These are phyloP conservation scores for Chenopodium berlandieri DNA, from an alignment of 148 eudicot genomes.

Conservation along the genomic window DNA sequence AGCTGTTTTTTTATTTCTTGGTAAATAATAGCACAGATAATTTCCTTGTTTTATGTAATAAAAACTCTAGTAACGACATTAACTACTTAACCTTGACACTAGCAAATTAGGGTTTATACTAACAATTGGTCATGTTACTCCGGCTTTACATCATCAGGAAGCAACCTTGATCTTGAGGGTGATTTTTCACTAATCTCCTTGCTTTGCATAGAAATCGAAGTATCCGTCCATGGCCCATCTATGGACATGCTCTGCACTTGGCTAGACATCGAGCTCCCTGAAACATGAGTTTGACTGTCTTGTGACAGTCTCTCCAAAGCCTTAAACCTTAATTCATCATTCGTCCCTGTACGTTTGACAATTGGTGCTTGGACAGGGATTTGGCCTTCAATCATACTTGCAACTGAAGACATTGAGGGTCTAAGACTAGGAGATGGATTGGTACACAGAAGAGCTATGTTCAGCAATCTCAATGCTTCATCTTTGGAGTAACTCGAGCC, in stretches of 20 bases:
- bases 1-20: too few species aligned
- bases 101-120: too few species aligned
- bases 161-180: conserved; percentile 26
- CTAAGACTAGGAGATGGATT: conserved; percentile 71
- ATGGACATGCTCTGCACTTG: conserved; percentile 38
- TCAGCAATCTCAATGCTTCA: conserved; percentile 53
- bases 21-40: too few species aligned
- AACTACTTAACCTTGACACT: too few species aligned
- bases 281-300: conserved; percentile 39
- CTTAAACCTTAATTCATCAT: conserved; percentile 45
- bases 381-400: conserved; percentile 63
- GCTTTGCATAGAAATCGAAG: conserved; percentile 36
- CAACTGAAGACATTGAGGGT: conserved; percentile 74
- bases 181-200: conserved; percentile 18
- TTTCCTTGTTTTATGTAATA: too few species aligned
- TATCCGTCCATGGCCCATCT: conserved; percentile 51
- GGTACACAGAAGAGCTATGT: conserved; percentile 59
- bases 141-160: conserved; percentile 11
- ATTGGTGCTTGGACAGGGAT: conserved; percentile 55
- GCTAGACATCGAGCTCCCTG: conserved; percentile 37
- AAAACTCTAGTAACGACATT: too few species aligned
- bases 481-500: conserved; percentile 49
- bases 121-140: background rate
- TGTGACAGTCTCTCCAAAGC: conserved; percentile 48
- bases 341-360: conserved; percentile 32